Base-by-base conservation (phyloP, 148 eudicot species). In the Rhododendron ferrugineum region DNA sequence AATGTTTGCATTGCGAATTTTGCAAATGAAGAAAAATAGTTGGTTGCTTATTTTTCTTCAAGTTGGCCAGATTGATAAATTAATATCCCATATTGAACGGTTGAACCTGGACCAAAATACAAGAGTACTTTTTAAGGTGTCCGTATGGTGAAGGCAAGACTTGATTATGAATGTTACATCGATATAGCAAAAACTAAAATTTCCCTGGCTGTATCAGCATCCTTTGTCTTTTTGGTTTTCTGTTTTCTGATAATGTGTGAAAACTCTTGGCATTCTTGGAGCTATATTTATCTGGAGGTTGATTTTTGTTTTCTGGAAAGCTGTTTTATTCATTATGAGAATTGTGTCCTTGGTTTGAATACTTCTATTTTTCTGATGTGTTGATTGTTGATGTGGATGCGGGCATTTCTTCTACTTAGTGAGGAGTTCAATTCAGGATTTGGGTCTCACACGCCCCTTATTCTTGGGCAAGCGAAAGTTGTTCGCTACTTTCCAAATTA, bases 361-460 rank as follows among this genome's bases (percentile, higher is more conserved):
- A 15, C 32, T 50, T 74, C 52, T 36, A 50, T 75, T 30, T 54
- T 32, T 52, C 47, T 52, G 28, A 49, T 58, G 26, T 68, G 40
- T 60, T 87, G 58, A 84, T 78, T 32, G 73, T 32, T 84, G 78
- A 80, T 58, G 78, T 52, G 42, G 70, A 78, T 70, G 62, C 60
- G 60, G 56, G 64, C 26, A 47, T 81, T 76, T 90, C 46, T 87
- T 80, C 85, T 80, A 86, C 91, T 86, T 85, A 97, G 98, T 89
- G 99, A 97, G 92, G 99, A 95, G 86, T 97, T 93, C 90, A 93
- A 92, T 89, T 88, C 96, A 88, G 99, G 98, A 90, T 95, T 97
- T 92, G 98, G 99, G 77, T 93, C 99, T 77, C 94, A 94, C 84
- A 97, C 99, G 58, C 98, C 99, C 52, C 92, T 97, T n/a, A 79